Base-by-base conservation (phyloP, 306 rosid species). In the Benincasa hispida region DNA sequence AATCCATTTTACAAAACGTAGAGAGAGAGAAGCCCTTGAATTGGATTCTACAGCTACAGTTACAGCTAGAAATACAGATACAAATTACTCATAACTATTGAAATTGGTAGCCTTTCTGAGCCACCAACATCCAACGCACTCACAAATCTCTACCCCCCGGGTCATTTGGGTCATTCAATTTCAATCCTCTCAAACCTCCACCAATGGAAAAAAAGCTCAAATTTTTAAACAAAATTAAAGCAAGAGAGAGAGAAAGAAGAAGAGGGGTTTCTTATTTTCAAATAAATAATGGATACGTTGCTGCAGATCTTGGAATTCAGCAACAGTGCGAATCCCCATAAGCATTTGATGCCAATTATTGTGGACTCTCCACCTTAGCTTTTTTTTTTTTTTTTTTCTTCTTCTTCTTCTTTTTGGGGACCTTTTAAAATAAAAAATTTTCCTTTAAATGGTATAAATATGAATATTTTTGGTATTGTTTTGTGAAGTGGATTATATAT, bases 291-390 rank as follows among this genome's bases (percentile, higher is more conserved):
- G 61, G 62, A 75, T 78, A 85, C 41, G 60, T 67, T 80, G 58
- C 37, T 24, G 87, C 86, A 86, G 90, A 88, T 87, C 95, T 90
- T 86, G 95, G 91, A 90, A 92, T 87, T 92, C 89, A 87, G 93
- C 89, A 90, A 92, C 88, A 87, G 93, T 94, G 97, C 92, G 97
- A 90, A 83, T 90, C 99, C 99, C 96, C 84, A 90, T 90, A 89
- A 89, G 97, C 96, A 94, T 92, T 90, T 89, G 97, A 90, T 94
- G 93, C 99, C 89, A 87, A 90, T 92, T 92, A 88, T 92, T 89
- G 93, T 94, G 93, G 96, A 89, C 90, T 90, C 87, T 83, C 97
- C 99, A 94, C 94, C 90, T 81, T 76, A 62, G 74, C 77, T 66
- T 77, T 76, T 11, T 18, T 24, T n/a, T n/a, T n/a, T n/a, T n/a